Conservation (phyloP, 345 rosid genomes). For the Kernera saxatilis region DNA sequence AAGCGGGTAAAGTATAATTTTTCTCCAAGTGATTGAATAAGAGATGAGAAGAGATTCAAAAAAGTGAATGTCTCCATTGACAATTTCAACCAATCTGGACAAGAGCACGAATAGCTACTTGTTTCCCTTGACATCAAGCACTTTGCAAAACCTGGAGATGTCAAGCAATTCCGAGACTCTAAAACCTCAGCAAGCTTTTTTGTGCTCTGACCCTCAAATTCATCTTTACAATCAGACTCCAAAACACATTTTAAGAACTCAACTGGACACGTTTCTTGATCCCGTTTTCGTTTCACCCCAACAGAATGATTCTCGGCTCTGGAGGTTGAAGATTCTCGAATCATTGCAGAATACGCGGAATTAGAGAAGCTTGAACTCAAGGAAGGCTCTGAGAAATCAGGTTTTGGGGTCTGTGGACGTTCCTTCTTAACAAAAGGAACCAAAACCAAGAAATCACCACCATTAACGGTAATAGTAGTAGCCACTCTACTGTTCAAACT, state of each 20-base stretch:
- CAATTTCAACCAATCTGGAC: constrained; percentile 76
- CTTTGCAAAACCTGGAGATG: constrained; percentile 40
- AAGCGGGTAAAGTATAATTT: constrained; percentile 34
- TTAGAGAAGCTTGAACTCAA: constrained; percentile 39
- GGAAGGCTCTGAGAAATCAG: constrained; percentile 35
- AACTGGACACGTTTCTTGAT: constrained; percentile 31
- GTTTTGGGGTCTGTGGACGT: constrained; percentile 24
- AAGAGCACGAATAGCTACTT: constrained; percentile 38
- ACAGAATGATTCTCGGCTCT: constrained; percentile 12
- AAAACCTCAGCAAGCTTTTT: constrained; percentile 62
- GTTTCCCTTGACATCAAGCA: constrained; percentile 45
- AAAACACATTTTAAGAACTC: constrained; percentile 45
- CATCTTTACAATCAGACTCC: constrained; percentile 38
- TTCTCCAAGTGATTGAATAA: constrained; percentile 37
- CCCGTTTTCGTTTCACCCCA: constrained; percentile 45
- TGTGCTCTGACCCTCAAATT: constrained; percentile 42
- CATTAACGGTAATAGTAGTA: constrained; percentile 26
- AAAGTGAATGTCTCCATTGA: constrained; percentile 61
- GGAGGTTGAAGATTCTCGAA: constrained; percentile 44
- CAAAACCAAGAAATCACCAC: constrained; percentile 60
- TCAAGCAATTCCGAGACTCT: constrained; percentile 55
- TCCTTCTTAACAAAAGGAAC: constrained; percentile 68
- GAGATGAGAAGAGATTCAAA: constrained; percentile 50
- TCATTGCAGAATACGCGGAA: constrained; percentile 51
- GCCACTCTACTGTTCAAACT: constrained; percentile 36